phyloP scores from a whole-genome alignment of 345 rosid genomes.

The Raphanus sativus region DNA sequence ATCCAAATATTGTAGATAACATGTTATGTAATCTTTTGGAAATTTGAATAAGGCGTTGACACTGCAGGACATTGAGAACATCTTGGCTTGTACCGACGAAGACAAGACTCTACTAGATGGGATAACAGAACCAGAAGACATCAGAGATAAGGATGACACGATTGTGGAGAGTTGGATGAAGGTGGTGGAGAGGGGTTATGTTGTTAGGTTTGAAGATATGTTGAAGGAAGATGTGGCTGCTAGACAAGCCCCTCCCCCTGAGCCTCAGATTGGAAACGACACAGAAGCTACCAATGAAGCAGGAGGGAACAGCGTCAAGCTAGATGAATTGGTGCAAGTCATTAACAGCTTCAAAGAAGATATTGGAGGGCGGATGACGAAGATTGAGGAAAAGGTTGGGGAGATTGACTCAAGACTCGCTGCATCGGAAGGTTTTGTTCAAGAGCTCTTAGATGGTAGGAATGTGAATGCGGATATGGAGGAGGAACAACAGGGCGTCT shows the following conservation, averaged over 20 bases:
- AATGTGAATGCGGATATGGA: too few relatives aligned
- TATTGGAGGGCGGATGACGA: background rate
- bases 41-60: too few relatives aligned
- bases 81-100: too few relatives aligned
- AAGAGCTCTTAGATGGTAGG: too few relatives aligned
- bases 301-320: too few relatives aligned
- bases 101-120: background rate
- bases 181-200: background rate
- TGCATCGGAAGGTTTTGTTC: too few relatives aligned
- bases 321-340: background rate
- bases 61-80: background rate
- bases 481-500: too few relatives aligned
- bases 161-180: background rate
- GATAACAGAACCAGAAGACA: background rate
- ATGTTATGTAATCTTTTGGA: background rate
- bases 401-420: too few relatives aligned
- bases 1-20: too few relatives aligned
- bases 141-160: background rate
- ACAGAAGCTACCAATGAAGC: background rate
- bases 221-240: background rate
- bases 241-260: too few relatives aligned
- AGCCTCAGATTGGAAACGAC: background rate
- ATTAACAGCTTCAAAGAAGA: background rate
- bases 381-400: background rate
- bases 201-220: background rate